Conservation (phyloP, 1,284 basidiomycete species). For the Ustilago esculenta region DNA sequence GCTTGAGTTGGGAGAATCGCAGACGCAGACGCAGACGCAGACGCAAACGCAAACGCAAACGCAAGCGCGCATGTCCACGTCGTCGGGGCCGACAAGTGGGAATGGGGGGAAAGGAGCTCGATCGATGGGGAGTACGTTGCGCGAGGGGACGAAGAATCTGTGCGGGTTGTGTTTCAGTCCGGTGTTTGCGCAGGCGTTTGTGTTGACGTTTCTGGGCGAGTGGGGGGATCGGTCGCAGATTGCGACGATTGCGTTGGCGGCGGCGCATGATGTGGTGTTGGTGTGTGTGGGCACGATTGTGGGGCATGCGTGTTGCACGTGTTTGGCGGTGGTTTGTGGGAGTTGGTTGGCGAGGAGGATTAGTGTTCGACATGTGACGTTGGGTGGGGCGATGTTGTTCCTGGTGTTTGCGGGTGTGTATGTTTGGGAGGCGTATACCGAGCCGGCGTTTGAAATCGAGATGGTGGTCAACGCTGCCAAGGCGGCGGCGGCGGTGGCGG, state of each 20-base stretch:
- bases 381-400: slow-evolving; percentile 83
- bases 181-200: slow-evolving; percentile 93
- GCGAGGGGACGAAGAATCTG: slow-evolving; percentile 81
- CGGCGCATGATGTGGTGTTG: slow-evolving; percentile 84
- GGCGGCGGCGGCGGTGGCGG: not conserved
- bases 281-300: slow-evolving; percentile 89
- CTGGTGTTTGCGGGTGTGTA: slow-evolving; percentile 75
- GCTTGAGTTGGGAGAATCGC: too few species aligned
- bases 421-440: slow-evolving; percentile 68
- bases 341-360: slow-evolving; percentile 75
- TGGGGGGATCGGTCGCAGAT: slow-evolving; percentile 99
- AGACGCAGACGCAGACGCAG: too few species aligned
- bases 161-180: slow-evolving; percentile 85
- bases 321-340: slow-evolving; percentile 87
- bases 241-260: slow-evolving; percentile 93
- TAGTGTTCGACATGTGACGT: slow-evolving; percentile 73
- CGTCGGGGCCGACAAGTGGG: too few species aligned
- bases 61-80: too few species aligned
- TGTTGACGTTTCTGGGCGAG: slow-evolving; percentile 95
- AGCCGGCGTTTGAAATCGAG: not conserved
- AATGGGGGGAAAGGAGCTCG: too few species aligned
- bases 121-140: slow-evolving; percentile 1
- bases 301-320: slow-evolving; percentile 88
- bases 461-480: slow-evolving; percentile 10
- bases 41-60: too few species aligned